A percentile compares a stretch with the other conserved stretches of the same genome.
Conservation (phyloP, 257 asterid species). For the Solanum ossicruentum region DNA sequence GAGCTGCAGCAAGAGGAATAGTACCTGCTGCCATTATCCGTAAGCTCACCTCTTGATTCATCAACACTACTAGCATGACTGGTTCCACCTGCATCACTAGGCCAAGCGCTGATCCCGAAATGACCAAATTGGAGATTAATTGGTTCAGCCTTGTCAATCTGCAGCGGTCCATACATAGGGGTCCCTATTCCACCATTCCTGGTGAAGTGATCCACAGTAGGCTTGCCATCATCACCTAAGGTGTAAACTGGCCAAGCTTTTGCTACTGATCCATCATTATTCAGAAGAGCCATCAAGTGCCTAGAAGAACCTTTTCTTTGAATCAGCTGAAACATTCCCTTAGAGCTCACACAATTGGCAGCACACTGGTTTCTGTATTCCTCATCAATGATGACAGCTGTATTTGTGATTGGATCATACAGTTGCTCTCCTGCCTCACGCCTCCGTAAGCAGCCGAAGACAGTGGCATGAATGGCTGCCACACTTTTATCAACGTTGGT, state of each 20-base stretch:
- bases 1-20: conserved; percentile 95
- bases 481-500: conserved; percentile 95
- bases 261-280: conserved; percentile 91
- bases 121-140: conserved; percentile 92
- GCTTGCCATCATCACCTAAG: conserved; percentile 32
- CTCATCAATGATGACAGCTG: conserved; percentile 62
- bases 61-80: conserved; percentile 90
- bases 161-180: conserved; percentile 82
- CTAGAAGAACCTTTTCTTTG: conserved; percentile 87
- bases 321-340: conserved; percentile 96
- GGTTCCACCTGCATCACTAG: conserved; percentile 75
- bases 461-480: conserved; percentile 95
- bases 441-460: conserved; percentile 87
- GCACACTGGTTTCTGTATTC: conserved; percentile 89
- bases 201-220: conserved; percentile 19
- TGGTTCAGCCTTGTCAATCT: conserved; percentile 68
- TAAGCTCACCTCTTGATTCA: conserved; percentile 70
- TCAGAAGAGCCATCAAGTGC: conserved; percentile 93
- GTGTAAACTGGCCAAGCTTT: conserved; percentile 95
- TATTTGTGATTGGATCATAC: conserved; percentile 67
- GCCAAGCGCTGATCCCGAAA: conserved; percentile 96
- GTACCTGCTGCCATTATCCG: conserved; percentile 79
- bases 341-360: conserved; percentile 82
- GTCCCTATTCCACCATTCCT: conserved; percentile 38
- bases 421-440: conserved; percentile 74